Percentiles rank a stretch among this genome's conserved stretches.
Evolutionary conservation across 306 rosid species (phyloP).

Genomic region (Castanea mollissima): DNA sequence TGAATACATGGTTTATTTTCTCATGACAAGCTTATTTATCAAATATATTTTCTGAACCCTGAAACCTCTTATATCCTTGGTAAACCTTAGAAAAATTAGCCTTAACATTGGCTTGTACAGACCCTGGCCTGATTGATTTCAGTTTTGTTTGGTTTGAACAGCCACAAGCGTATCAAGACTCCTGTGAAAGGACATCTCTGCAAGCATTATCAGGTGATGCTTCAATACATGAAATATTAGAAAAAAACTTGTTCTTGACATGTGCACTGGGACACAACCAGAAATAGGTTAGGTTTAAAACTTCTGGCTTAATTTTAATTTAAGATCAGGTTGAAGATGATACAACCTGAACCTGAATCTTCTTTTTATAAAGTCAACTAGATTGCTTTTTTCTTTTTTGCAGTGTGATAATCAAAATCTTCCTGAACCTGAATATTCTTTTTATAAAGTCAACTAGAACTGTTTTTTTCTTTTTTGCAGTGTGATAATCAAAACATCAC

Average conservation of each 20-base stretch:
- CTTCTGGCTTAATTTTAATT: not conserved
- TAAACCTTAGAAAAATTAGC: not conserved
- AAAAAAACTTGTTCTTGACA: not conserved
- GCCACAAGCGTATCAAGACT: slow-evolving; percentile 1
- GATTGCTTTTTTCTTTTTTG: not conserved
- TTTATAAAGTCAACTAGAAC: too few relatives aligned
- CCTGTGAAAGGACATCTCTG: slow-evolving; percentile 8
- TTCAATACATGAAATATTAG: not conserved
- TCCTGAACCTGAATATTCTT: too few relatives aligned
- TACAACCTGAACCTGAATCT: not conserved
- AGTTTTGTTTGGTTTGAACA: not conserved
- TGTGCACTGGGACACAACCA: not conserved
- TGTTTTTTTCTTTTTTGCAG: not conserved
- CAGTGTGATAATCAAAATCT: not conserved
- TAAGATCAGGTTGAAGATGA: not conserved
- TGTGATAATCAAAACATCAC: not conserved
- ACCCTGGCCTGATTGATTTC: not conserved
- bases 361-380: not conserved
- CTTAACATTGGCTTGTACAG: not conserved
- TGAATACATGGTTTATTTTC: not conserved
- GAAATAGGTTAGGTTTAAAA: not conserved
- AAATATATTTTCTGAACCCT: not conserved
- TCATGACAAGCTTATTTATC: not conserved
- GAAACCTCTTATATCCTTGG: not conserved
- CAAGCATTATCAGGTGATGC: slow-evolving; percentile 2